A percentile compares a stretch with the other conserved stretches of the same genome.
Evolutionary conservation across 2,329 filamentous ascomycete genomes (phyloP).

Genomic region (Aspergillus candidus): DNA sequence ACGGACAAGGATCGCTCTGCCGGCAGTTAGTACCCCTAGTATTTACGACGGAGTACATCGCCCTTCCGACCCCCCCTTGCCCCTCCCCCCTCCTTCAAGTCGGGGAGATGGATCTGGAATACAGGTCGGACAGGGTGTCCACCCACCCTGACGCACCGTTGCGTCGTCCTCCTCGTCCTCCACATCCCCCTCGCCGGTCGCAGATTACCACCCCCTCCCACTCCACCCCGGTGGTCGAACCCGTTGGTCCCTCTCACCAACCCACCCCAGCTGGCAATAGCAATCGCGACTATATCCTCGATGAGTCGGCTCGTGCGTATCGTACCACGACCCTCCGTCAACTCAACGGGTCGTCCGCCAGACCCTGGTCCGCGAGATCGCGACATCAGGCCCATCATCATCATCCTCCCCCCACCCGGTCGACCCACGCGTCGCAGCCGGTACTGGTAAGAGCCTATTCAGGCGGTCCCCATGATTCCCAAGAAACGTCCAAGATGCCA

Average conservation of each 20-base stretch:
- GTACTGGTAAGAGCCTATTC: slow-evolving; percentile 42
- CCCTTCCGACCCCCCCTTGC: no score
- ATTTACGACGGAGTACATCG: no score
- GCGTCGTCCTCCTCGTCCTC: slow-evolving; percentile 26
- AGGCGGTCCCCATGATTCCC: slow-evolving; percentile 28
- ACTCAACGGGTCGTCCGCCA: slow-evolving; percentile 21
- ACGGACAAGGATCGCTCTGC: no score
- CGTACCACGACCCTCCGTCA: slow-evolving; percentile 30
- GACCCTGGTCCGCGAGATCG: slow-evolving; percentile 20
- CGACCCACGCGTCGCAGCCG: slow-evolving; percentile 35
- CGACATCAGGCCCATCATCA: slow-evolving; percentile 17
- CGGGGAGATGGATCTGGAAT: slow-evolving; percentile 25
- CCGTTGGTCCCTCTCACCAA: slow-evolving; percentile 18
- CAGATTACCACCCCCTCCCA: slow-evolving; percentile 20
- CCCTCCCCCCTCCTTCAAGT: no score
- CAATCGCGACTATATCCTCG: slow-evolving; percentile 16
- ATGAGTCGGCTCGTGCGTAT: slow-evolving; percentile 28
- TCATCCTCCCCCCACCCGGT: slow-evolving; percentile 13
- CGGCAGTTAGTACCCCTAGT: no score
- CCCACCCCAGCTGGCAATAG: slow-evolving; percentile 18
- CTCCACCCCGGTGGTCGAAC: slow-evolving; percentile 17
- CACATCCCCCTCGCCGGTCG: slow-evolving; percentile 28
- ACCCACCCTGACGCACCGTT: slow-evolving; percentile 21
- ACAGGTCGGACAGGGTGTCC: slow-evolving; percentile 24
- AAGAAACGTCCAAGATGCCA: slow-evolving; percentile 27